A percentile compares a stretch with the other conserved stretches of the same genome.
Conservation (phyloP, 441 rosid genomes). For the Manihot esculenta region DNA sequence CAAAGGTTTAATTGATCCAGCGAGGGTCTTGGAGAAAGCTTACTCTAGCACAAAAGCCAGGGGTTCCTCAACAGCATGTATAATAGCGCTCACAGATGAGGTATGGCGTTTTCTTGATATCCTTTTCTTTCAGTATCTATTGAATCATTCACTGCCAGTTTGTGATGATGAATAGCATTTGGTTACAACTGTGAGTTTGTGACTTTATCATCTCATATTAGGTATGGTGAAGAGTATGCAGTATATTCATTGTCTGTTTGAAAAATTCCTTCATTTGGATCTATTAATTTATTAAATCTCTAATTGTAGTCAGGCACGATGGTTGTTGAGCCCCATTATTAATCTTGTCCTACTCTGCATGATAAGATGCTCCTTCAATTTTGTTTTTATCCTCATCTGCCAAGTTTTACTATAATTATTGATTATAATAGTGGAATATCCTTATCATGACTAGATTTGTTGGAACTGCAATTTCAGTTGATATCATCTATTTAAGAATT, state of each 20-base stretch:
- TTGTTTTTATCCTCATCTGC: neutral
- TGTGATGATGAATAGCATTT: neutral
- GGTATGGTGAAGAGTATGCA: neutral
- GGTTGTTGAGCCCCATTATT: neutral
- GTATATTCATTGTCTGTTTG: neutral
- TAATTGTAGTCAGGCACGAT: neutral
- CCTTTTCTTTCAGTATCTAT: neutral
- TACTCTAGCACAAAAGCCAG: slow-evolving; percentile 72
- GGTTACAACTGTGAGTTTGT: neutral
- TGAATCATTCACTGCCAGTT: neutral
- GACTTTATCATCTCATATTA: neutral
- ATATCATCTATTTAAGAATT: neutral
- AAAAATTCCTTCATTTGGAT: neutral
- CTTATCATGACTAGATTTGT: neutral
- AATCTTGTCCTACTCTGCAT: neutral
- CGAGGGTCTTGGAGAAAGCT: slow-evolving; percentile 81
- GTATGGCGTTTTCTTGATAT: slow-evolving; percentile 27
- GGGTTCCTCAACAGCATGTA: slow-evolving; percentile 92
- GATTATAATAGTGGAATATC: neutral
- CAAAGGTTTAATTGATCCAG: slow-evolving; percentile 71
- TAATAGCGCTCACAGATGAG: slow-evolving; percentile 72
- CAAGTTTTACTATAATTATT: neutral
- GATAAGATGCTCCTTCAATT: neutral
- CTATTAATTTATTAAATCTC: neutral
- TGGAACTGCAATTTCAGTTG: neutral